Percentiles rank a stretch among this genome's conserved stretches.
Conservation (phyloP, 2,329 filamentous ascomycete genomes). For the Hymenoscyphus repandus region DNA sequence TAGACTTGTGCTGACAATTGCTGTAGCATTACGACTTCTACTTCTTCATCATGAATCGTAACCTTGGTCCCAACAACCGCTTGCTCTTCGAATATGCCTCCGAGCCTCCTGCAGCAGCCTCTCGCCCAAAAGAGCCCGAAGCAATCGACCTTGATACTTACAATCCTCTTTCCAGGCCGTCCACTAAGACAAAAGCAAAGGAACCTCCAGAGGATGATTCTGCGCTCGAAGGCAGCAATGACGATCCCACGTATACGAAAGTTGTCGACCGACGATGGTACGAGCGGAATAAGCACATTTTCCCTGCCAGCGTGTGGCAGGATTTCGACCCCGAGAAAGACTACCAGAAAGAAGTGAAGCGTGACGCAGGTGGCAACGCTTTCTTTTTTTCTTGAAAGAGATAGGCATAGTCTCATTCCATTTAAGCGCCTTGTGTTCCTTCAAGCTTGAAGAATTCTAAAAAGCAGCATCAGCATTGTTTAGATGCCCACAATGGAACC, state of each 20-base stretch:
- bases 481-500: conserved; percentile 4
- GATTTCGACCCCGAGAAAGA: conserved; percentile 89
- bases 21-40: conserved; percentile 92
- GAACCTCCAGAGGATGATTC: conserved; percentile 31
- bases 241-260: conserved; percentile 80
- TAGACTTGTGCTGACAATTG: conserved; percentile 21
- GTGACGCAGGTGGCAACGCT: conserved; percentile 83
- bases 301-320: conserved; percentile 91
- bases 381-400: conserved; percentile 71
- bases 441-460: neutral
- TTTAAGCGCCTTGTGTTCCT: neutral
- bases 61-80: conserved; percentile 63
- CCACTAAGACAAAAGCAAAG: conserved; percentile 32
- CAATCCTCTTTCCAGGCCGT: conserved; percentile 36
- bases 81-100: conserved; percentile 71
- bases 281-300: conserved; percentile 96
- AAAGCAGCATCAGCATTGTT: neutral
- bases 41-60: conserved; percentile 91
- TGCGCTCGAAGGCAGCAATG: conserved; percentile 66
- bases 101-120: conserved; percentile 37
- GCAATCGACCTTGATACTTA: conserved; percentile 25
- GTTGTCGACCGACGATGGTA: conserved; percentile 97
- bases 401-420: neutral
- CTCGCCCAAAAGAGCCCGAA: conserved; percentile 6
- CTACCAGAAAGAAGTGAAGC: conserved; percentile 70